Base-by-base conservation (phyloP, 2,329 filamentous ascomycete species). In the Colletotrichum magnum region DNA sequence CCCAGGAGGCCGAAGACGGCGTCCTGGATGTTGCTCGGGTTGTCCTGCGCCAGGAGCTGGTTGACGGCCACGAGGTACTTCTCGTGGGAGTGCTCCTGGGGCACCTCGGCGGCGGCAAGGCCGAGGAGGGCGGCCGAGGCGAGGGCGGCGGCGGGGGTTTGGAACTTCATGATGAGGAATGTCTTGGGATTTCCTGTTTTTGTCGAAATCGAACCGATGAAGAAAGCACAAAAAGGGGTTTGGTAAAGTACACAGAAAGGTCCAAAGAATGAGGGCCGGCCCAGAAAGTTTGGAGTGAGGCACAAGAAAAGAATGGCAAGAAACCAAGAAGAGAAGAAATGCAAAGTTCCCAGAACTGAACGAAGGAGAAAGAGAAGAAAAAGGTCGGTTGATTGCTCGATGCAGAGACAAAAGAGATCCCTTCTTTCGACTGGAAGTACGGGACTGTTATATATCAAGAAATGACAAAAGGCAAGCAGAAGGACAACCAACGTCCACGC, bases 31-130 rank as follows among this genome's bases (percentile, higher is more conserved):
- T 88, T 64, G 81, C 87, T 76, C 81, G 87, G 78, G 80, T 88
- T 74, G 78, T 89, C 36, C 82, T 84, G 81, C 74, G 82, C 69
- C 41, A 89, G 75, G 61, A 82, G 79, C 24, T 77, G 77, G 71
- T 82, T 79, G 70, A 86, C 83, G 53, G 80, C 80, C 36, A 77
- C 75, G 56, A 89, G 76, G 74, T 87, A 82, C 72, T 83, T 80
- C 65, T 84, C 77, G 77, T 89, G 87, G 12, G 86, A 85, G 73
- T 88, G 86, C 72, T 89, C 87, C 74, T 89, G 86, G 28, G 87
- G 87, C 67, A 89, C 86, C 75, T 89, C 85, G 50, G 72, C 72
- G 36, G 64, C 47, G 28, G 58, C 61, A 36, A 70, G 54, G 39
- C 56, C 56, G 45, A 62, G 4, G 56, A 73, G 47, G 54, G 71